Evolutionary conservation across 2,329 filamentous ascomycete species (phyloP).

Genomic region (Xylaria sp.): DNA sequence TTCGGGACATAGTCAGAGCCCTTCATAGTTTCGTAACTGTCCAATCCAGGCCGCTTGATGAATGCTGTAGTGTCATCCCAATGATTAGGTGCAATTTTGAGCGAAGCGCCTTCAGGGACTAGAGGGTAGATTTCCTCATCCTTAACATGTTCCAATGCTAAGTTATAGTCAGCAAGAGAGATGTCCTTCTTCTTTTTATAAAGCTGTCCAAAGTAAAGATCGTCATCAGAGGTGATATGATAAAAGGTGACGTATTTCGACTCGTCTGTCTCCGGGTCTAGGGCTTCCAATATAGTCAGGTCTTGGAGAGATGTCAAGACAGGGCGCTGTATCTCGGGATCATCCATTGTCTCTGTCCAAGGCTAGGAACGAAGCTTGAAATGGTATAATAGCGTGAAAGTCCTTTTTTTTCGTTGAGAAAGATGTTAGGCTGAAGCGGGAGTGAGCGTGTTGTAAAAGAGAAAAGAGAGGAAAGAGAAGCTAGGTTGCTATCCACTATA

Average conservation of each 20-base stretch:
- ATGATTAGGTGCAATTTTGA: conserved; percentile 25
- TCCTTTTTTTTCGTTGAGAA: conserved; percentile 10
- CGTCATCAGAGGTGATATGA: conserved; percentile 18
- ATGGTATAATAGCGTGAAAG: conserved; percentile 13
- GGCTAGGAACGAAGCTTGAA: conserved; percentile 10
- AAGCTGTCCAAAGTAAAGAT: conserved; percentile 22
- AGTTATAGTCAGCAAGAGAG: conserved; percentile 18
- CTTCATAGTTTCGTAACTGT: conserved; percentile 22
- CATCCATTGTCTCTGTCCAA: conserved; percentile 12
- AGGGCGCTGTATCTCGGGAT: conserved; percentile 23
- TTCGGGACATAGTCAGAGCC: conserved; percentile 21
- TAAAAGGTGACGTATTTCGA: conserved; percentile 30
- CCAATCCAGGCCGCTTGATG: conserved; percentile 22
- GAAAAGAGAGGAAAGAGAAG: not conserved
- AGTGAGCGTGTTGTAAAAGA: conserved; percentile 1
- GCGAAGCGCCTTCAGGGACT: conserved; percentile 3
- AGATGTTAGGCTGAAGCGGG: conserved; percentile 1
- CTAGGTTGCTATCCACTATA: not conserved
- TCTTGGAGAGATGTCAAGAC: conserved; percentile 26
- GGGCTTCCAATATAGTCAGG: conserved; percentile 21
- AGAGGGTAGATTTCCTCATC: conserved; percentile 31
- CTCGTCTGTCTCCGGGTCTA: conserved; percentile 10
- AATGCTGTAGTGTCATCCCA: conserved; percentile 20
- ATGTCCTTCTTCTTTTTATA: conserved; percentile 17
- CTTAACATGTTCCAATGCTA: conserved; percentile 15